Evolutionary conservation across 495 filamentous ascomycete genomes (phyloP), one percentile per base, ranked within the genome.

Genomic region (Penicillium subrubescens): DNA sequence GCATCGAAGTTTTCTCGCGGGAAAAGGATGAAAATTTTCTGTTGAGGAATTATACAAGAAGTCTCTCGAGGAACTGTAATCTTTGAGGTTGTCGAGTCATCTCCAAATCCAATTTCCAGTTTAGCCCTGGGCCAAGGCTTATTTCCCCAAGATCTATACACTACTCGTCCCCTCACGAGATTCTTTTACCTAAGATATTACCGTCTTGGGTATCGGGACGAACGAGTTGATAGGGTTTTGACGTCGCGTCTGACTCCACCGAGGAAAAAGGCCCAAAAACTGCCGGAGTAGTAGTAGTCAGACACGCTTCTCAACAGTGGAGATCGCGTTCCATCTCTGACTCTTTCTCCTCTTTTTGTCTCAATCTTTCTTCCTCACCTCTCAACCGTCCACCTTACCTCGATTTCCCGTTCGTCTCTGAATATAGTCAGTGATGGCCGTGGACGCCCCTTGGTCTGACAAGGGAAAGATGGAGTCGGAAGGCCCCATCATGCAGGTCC

Each of bases 391-490:
- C 14, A 48, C 8, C 44, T 59, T 60, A 44, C 48, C 66, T 64
- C 39, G 53, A 59, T 57, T 39, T 41, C 25, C 25, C 54, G 21
- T 56, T 69, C 23, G 53, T 53, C 61, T 48, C 54, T 23, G 39
- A 14, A 29, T n/a, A 41, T 59, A 67, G 61, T 29, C 52, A 34
- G 21, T 56, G 31, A 79, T 79, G 75, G 73, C 71, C 60, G 57
- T 59, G 21, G 65, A 71, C 69, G 63, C 67, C 43, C 51, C 69
- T 19, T 43, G 61, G 61, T 62, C 61, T 46, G 70, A 68, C 46
- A 77, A 79, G 71, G 71, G 69, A 51, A 75, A 74, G 58, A 76
- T 71, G 72, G 59, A 67, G 48, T 54, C 60, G 14, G 73, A 75
- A n/a, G 65, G 64, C n/a, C 67, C 77, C 52, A 63, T 70, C 57